Conservation (phyloP, 169 alveolate genomes). For the Blepharisma undulans region DNA sequence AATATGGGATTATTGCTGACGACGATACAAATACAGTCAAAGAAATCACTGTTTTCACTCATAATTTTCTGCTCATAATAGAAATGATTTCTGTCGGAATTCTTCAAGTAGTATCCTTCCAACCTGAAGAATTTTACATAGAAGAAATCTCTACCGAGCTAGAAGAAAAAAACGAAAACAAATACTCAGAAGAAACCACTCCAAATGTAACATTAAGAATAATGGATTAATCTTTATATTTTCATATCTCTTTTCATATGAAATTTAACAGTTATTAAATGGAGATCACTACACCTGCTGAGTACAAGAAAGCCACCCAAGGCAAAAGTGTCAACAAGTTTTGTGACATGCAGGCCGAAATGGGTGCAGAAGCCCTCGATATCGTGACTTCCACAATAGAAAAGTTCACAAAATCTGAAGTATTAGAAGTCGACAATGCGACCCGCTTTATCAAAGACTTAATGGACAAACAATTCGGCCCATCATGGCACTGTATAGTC, state of each 20-base stretch:
- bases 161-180: not conserved
- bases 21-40: not conserved
- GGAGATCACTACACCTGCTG: not conserved
- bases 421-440: slow-evolving; percentile 58
- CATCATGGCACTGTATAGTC: slow-evolving; percentile 77
- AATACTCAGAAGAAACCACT: not conserved
- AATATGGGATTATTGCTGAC: not conserved
- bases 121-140: not conserved
- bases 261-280: not conserved
- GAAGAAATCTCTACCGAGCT: not conserved
- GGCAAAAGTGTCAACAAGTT: slow-evolving; percentile 23
- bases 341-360: slow-evolving; percentile 54
- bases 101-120: not conserved
- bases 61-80: not conserved
- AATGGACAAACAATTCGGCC: slow-evolving; percentile 77
- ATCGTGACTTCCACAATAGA: slow-evolving; percentile 55
- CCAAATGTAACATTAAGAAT: not conserved
- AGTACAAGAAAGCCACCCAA: slow-evolving; percentile 32
- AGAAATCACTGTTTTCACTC: not conserved
- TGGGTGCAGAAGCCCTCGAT: slow-evolving; percentile 56
- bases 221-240: not conserved
- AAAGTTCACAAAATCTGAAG: slow-evolving; percentile 44
- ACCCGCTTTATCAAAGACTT: slow-evolving; percentile 64
- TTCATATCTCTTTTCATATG: not conserved
- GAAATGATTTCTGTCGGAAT: not conserved